These are phyloP conservation scores for Cutaneotrichosporon daszewskae DNA, from an alignment of 1,284 basidiomycete species.

Conservation along the genomic window DNA sequence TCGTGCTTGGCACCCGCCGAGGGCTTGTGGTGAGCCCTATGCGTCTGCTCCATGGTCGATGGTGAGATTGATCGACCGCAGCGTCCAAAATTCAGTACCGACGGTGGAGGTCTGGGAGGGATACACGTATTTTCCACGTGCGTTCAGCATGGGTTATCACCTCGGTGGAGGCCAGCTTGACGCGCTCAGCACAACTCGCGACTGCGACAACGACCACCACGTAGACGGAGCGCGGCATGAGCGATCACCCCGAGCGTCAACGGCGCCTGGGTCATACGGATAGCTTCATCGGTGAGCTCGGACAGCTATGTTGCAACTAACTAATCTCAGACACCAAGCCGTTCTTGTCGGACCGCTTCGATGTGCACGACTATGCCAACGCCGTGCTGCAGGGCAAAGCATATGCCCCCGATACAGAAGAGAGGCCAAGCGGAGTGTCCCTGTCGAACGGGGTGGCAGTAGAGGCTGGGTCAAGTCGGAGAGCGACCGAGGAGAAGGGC, in stretches of 20 bases:
- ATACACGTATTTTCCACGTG: too few relatives aligned
- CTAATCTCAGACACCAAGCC: conserved; percentile 38
- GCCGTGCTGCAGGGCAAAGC: conserved; percentile 72
- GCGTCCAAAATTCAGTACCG: too few relatives aligned
- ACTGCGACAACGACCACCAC: too few relatives aligned
- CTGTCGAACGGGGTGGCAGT: too few relatives aligned
- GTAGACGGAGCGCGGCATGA: conserved; percentile 2
- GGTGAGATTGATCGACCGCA: too few relatives aligned
- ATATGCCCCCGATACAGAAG: conserved; percentile 57
- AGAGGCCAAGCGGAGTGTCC: too few relatives aligned
- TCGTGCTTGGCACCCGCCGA: conserved; percentile 67
- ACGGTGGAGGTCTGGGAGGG: too few relatives aligned
- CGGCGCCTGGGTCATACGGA: conserved; percentile 13
- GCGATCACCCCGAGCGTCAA: conserved; percentile 5
- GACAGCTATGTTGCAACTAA: background rate
- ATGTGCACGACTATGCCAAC: conserved; percentile 82
- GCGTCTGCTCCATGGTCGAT: conserved; percentile 52
- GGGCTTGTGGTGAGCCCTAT: conserved; percentile 70
- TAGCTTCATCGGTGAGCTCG: conserved; percentile 15
- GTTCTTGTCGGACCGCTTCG: conserved; percentile 58
- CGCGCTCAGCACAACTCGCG: too few relatives aligned
- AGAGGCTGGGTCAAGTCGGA: background rate
- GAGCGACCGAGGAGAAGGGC: conserved; percentile 53
- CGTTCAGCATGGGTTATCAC: too few relatives aligned
- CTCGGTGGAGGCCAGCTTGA: too few relatives aligned